phyloP scores from a whole-genome alignment of 108 stramenopile species.

The Skeletonema grethae region DNA sequence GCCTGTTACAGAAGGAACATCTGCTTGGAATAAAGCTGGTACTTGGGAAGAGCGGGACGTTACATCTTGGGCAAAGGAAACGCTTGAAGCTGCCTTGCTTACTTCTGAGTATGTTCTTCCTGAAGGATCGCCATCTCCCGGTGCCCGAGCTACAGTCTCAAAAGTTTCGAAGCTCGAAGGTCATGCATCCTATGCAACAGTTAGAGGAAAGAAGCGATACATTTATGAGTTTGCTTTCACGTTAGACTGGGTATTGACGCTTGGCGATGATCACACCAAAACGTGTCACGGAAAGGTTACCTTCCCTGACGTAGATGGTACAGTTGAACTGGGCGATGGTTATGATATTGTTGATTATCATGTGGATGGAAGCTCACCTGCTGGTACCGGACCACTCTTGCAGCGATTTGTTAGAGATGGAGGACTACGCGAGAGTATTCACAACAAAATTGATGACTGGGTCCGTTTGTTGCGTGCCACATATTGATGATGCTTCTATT shows the following conservation, averaged over 20 bases:
- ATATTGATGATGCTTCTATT: slow-evolving; percentile 36
- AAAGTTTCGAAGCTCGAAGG: slow-evolving; percentile 67
- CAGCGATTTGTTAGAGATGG: slow-evolving; percentile 78
- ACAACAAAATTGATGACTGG: slow-evolving; percentile 78
- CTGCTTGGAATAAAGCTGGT: slow-evolving; percentile 90
- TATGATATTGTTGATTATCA: slow-evolving; percentile 73
- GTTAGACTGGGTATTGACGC: slow-evolving; percentile 62
- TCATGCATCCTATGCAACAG: slow-evolving; percentile 83
- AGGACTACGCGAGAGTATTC: slow-evolving; percentile 71
- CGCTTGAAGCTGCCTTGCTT: slow-evolving; percentile 56
- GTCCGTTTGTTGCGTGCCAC: slow-evolving; percentile 69
- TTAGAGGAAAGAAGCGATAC: slow-evolving; percentile 90
- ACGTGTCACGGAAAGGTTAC: slow-evolving; percentile 61
- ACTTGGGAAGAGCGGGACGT: slow-evolving; percentile 95
- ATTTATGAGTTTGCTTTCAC: slow-evolving; percentile 87
- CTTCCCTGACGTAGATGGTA: slow-evolving; percentile 88
- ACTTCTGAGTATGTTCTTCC: slow-evolving; percentile 63
- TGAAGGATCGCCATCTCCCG: slow-evolving; percentile 68
- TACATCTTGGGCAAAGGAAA: slow-evolving; percentile 82
- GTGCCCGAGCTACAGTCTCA: slow-evolving; percentile 46
- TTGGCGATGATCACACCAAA: slow-evolving; percentile 42
- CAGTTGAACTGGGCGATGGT: slow-evolving; percentile 74
- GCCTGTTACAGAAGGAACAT: slow-evolving; percentile 33
- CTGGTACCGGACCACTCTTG: slow-evolving; percentile 58
- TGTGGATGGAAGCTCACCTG: slow-evolving; percentile 59